Base-by-base conservation (phyloP, 768 basidiomycete species). In the Boletus insuetus region DNA sequence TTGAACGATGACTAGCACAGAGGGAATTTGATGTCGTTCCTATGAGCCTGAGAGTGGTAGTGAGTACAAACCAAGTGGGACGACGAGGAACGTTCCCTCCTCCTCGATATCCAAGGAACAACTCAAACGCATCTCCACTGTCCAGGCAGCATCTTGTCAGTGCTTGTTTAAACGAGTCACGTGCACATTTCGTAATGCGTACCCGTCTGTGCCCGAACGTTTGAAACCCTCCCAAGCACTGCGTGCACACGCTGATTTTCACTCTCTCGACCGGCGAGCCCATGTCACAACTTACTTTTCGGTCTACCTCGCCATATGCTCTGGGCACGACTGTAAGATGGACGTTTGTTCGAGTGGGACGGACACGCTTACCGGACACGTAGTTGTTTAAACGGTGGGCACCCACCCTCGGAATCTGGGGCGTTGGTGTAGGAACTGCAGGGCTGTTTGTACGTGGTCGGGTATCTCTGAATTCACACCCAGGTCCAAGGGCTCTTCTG, bases 361-460 rank as follows among this genome's bases (percentile, higher is more conserved):
- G 17, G 9, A 34, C 9, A 9, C 26, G 17, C 45, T 50, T 19
- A 58, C 19, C 3, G 22, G 6, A 10, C 26, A 14, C 12, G 32
- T 53, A 86, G 85, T 71, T 69, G 31, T 66, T 76, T 17, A 82
- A 74, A 71, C 80, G 75, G 41, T 91, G 89, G 90, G 70, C 73
- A 22, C 71, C 82, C 5, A 81, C 77, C 56, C 71, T 87, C 51
- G 79, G 81, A 26, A 69, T 89, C 42, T 93, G 91, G 91, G 87
- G 88, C 53, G 72, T 78, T 51, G 85, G 87, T 59, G 79, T 75
- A 60, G 89, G 91, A 50, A 75, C 83, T 32, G 80, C 82, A 47
- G 86, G 79, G 46, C 72, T 91, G 66, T 79, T 89, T 65, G 90
- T 91, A 69, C 49, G 71, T 67, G 50, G 16, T 51, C 49, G 16